phyloP scores from a whole-genome alignment of 352 stramenopile species.

The Pythium vanterpoolii region DNA sequence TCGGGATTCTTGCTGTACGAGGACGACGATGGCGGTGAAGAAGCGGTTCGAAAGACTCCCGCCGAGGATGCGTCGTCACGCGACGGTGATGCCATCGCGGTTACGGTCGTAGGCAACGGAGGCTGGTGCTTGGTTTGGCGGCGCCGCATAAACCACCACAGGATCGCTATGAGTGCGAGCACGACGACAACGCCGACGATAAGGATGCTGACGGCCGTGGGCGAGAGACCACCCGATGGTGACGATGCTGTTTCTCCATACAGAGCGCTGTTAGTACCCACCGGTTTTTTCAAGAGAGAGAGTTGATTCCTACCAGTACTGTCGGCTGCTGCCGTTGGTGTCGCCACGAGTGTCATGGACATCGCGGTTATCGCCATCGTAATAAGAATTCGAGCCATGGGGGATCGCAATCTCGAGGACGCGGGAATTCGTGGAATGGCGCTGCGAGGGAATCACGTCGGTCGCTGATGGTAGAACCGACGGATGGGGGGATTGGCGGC shows the following conservation, averaged over 20 bases:
- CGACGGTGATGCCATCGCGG: not conserved
- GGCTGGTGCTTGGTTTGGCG: not conserved
- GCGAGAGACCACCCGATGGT: slow-evolving; percentile 9
- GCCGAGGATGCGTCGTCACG: not conserved
- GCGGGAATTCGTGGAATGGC: not conserved
- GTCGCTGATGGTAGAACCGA: not conserved
- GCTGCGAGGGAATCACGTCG: not conserved
- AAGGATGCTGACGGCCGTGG: slow-evolving; percentile 14
- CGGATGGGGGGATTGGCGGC: not conserved
- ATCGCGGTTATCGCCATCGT: not conserved
- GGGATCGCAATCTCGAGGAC: not conserved
- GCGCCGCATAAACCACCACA: slow-evolving; percentile 12
- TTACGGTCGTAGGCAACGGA: not conserved
- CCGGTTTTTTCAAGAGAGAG: not conserved
- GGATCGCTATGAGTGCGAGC: slow-evolving; percentile 7
- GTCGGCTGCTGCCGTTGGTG: not conserved
- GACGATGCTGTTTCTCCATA: not conserved
- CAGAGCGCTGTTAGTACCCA: no score
- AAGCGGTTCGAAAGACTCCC: slow-evolving; percentile 9
- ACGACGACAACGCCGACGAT: slow-evolving; percentile 14
- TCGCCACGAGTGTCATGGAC: not conserved
- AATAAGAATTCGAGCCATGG: not conserved
- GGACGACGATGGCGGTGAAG: slow-evolving; percentile 7
- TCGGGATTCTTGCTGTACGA: slow-evolving; percentile 3
- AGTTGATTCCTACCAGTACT: not conserved